These are phyloP conservation scores for Sapria himalayana DNA, from an alignment of 345 rosid species.

Conservation along the genomic window DNA sequence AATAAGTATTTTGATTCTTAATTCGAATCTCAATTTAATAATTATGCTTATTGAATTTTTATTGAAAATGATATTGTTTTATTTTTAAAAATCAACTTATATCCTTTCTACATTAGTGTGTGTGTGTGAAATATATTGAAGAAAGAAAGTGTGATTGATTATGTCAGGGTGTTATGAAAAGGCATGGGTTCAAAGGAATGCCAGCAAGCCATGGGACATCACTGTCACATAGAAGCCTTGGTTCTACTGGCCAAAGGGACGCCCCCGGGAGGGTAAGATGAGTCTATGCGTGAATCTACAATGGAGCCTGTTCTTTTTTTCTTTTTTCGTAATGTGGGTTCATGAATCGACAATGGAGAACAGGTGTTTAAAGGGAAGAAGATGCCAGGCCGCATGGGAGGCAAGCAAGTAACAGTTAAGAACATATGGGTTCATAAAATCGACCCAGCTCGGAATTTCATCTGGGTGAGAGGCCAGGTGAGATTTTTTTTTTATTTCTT, in stretches of 20 bases:
- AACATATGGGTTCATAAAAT: constrained; percentile 87
- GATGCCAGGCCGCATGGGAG: constrained; percentile 99
- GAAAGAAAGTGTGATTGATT: too few relatives aligned
- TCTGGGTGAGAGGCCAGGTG: constrained; percentile 97
- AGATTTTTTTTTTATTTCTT: constrained; percentile 10
- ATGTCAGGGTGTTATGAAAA: constrained; percentile 94
- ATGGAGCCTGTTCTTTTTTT: background rate
- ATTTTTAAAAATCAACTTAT: too few relatives aligned
- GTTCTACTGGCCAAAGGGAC: constrained; percentile 97
- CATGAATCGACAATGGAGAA: background rate
- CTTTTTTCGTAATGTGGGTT: background rate
- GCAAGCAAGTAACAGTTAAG: constrained; percentile 57
- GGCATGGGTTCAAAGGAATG: constrained; percentile 31
- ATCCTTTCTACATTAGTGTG: too few relatives aligned
- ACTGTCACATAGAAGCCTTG: constrained; percentile 45
- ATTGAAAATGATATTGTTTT: too few relatives aligned
- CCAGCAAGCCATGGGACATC: constrained; percentile 80
- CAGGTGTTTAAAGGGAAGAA: constrained; percentile 85
- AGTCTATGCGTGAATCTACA: background rate
- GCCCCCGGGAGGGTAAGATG: constrained; percentile 58
- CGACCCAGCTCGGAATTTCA: constrained; percentile 71
- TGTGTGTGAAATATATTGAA: too few relatives aligned
- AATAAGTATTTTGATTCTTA: too few relatives aligned
- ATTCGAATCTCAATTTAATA: too few relatives aligned
- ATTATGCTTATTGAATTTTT: too few relatives aligned